phyloP scores from a whole-genome alignment of 305 asterid genomes.

The Fraxinus greggii region DNA sequence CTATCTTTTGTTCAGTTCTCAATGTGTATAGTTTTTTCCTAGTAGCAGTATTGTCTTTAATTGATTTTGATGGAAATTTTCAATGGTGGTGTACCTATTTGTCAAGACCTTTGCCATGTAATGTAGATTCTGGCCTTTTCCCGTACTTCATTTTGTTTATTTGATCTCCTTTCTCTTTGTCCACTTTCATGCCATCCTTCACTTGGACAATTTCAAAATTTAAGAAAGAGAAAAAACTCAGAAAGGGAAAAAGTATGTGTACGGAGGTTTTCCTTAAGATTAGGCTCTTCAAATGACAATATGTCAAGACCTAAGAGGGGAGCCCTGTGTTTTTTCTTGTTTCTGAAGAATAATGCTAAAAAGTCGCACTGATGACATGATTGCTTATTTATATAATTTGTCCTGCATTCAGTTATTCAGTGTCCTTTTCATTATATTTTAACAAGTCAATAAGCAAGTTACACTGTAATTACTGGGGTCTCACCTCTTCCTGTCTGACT shows the following conservation, averaged over 20 bases:
- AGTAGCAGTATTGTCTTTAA: neutral
- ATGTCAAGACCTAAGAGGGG: neutral
- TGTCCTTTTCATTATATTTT: neutral
- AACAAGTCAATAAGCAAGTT: slow-evolving; percentile 1
- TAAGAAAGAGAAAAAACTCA: neutral
- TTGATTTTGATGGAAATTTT: neutral
- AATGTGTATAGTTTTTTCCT: neutral
- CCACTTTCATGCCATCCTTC: neutral
- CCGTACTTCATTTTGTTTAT: neutral
- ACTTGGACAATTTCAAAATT: neutral
- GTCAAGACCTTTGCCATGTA: neutral
- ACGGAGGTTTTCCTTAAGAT: neutral
- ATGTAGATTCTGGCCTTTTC: neutral
- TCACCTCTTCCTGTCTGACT: neutral
- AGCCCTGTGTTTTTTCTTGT: neutral
- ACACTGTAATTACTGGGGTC: neutral
- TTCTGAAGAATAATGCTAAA: neutral
- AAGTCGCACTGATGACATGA: neutral
- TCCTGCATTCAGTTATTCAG: neutral
- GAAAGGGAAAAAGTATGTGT: neutral
- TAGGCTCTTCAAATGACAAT: neutral
- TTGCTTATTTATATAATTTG: neutral
- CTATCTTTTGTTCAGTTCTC: neutral
- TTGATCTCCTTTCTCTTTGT: neutral
- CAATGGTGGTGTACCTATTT: neutral